Base-by-base conservation (phyloP, 2,329 filamentous ascomycete genomes). In the Lachnellula occidentalis region DNA sequence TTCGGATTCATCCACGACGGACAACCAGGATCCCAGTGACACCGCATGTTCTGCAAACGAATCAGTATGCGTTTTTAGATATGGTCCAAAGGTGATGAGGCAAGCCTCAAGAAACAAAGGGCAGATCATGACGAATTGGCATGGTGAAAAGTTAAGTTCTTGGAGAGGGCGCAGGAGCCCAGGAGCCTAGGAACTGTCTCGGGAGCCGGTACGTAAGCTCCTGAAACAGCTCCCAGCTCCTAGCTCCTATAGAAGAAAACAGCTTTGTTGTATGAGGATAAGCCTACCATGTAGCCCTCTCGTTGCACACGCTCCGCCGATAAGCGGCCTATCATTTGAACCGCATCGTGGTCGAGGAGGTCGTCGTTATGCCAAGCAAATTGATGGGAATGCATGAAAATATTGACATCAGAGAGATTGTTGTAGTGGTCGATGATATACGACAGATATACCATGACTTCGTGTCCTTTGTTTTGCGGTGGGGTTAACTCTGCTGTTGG, bases 401-500 rank as follows among this genome's bases (percentile, higher is more conserved):
- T 61, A 34, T 61, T 67, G 8, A 66, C 60, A 50, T 67, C 64
- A 4, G 63, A 58, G 2, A 85, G 73, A 12, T 76, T 68, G 43
- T 83, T 71, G 67, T 85, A 86, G 64, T 82, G 74, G 58, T 85
- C 80, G 64, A 85, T 81, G 57, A 85, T 78, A 67, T 81, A 85
- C 64, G 83, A 82, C 59, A 68, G 56, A 34, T 66, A 66, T 4
- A 64, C 58, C 63, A 67, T 62, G 2, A 60, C 64, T 47, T 66
- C 65, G 51, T 66, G 58, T 0, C 61, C 64, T 41, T 67, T 66
- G 31, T 85, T 83, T 62, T 74, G 75, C 5, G 79, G 78, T 0
- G 79, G 72, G 61, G 79, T 78, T 19, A 78, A 64, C 22, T 73
- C 69, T 2, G 67, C 61, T 4, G 48, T 48, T 2, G 57, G 46